Evolutionary conservation across 2,329 filamentous ascomycete species (phyloP).

Genomic region (Penicillium palitans): DNA sequence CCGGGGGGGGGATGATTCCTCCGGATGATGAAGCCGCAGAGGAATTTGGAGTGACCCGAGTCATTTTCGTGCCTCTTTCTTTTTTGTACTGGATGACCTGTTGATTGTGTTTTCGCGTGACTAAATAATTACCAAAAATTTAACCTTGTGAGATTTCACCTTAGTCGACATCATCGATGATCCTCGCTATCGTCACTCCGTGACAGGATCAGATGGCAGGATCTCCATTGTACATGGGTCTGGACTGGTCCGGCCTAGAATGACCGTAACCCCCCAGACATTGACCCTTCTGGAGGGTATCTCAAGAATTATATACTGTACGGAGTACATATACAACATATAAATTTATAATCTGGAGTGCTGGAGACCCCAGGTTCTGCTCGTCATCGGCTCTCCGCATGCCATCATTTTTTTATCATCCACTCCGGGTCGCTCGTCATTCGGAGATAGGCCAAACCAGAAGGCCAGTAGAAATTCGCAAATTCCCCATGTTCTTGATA

Average conservation of each 20-base stretch:
- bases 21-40: slow-evolving; percentile 1
- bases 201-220: slow-evolving; percentile 9
- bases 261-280: not conserved
- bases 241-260: slow-evolving; percentile 7
- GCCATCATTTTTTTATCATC: slow-evolving; percentile 19
- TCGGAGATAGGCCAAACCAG: not conserved
- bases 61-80: slow-evolving; percentile 1
- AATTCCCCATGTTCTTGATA: slow-evolving; percentile 8
- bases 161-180: slow-evolving; percentile 31
- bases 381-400: slow-evolving; percentile 15
- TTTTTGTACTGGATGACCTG: not conserved
- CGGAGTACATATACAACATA: not conserved
- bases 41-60: not conserved
- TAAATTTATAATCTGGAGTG: not conserved
- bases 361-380: not conserved
- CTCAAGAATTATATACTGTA: not conserved
- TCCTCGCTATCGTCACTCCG: slow-evolving; percentile 19
- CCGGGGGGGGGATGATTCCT: not conserved
- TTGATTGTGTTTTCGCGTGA: slow-evolving; percentile 17
- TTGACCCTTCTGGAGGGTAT: not conserved
- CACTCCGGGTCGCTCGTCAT: not conserved
- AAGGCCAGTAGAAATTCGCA: not conserved
- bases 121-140: slow-evolving; percentile 21
- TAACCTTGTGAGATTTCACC: slow-evolving; percentile 4
- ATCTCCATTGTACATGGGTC: slow-evolving; percentile 9